phyloP scores from a whole-genome alignment of 164 flowering plant species.

The Piper longum region DNA sequence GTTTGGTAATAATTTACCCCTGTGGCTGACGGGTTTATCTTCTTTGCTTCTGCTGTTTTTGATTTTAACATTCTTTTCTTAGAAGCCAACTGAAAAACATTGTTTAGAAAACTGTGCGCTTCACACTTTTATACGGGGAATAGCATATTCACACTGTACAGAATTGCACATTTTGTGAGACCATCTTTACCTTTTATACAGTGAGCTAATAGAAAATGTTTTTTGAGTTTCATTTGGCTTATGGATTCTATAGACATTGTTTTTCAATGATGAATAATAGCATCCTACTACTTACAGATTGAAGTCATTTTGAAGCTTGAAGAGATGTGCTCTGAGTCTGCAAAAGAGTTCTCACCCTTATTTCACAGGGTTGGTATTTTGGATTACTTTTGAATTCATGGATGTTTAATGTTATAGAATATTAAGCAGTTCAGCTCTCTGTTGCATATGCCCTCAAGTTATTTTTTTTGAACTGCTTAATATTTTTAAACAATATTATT shows the following conservation, averaged over 20 bases:
- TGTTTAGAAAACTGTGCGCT: too few relatives aligned
- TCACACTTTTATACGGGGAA: too few relatives aligned
- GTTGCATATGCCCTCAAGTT: too few relatives aligned
- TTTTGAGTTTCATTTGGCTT: background rate
- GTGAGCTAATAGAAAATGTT: background rate
- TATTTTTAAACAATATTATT: background rate
- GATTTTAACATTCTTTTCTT: background rate
- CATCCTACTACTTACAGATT: constrained; percentile 32
- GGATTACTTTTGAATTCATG: background rate
- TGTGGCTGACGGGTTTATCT: background rate
- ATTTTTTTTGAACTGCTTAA: background rate
- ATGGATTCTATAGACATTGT: background rate
- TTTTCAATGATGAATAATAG: background rate
- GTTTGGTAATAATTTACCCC: too few relatives aligned
- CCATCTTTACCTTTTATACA: background rate
- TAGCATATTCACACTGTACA: background rate
- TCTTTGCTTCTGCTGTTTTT: background rate
- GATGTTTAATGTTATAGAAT: background rate
- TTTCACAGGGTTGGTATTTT: constrained; percentile 46
- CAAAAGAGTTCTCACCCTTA: constrained; percentile 48
- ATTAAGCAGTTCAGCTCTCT: background rate
- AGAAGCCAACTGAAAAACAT: too few relatives aligned
- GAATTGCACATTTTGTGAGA: too few relatives aligned
- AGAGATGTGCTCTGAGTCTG: constrained; percentile 78
- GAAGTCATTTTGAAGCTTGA: constrained; percentile 87